Percentiles rank a stretch among this genome's conserved stretches.
These are phyloP conservation scores for Hyphodiscus hymeniophilus DNA, from an alignment of 495 filamentous ascomycete species.

Conservation along the genomic window DNA sequence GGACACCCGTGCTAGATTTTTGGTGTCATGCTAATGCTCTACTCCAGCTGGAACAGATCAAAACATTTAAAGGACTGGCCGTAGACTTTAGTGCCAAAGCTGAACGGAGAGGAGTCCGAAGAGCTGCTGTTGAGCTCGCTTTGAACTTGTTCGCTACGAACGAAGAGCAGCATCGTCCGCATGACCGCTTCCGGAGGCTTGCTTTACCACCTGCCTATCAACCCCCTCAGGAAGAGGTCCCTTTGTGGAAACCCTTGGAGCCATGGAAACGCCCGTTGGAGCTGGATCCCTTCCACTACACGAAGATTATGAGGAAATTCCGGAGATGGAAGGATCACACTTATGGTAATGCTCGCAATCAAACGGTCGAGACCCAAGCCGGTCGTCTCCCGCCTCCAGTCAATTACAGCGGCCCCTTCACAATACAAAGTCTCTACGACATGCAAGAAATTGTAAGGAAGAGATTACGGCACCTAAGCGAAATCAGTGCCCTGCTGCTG, in stretches of 20 bases:
- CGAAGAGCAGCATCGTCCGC: constrained; percentile 21
- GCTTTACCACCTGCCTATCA: constrained; percentile 3
- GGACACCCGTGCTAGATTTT: neutral
- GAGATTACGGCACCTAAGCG: neutral
- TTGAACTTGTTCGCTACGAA: constrained; percentile 17
- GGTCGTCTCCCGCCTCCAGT: constrained; percentile 2
- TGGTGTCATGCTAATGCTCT: neutral
- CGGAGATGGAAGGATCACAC: constrained; percentile 10
- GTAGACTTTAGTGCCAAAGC: constrained; percentile 14
- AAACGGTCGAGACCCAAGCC: neutral
- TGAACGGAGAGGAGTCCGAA: constrained; percentile 17
- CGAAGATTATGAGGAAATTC: constrained; percentile 11
- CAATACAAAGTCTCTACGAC: neutral
- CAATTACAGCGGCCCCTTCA: constrained; percentile 17
- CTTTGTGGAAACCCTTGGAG: constrained; percentile 13
- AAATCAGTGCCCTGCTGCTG: neutral
- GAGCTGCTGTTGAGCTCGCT: constrained; percentile 17
- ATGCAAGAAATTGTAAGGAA: neutral
- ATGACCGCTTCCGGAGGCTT: constrained; percentile 13
- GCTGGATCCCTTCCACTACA: constrained; percentile 16
- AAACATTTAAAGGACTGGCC: neutral
- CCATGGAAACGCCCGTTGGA: constrained; percentile 16
- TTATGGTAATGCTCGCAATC: constrained; percentile 10
- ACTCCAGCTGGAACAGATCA: neutral
- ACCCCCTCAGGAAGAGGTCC: constrained; percentile 9